Evolutionary conservation across 1,284 basidiomycete species (phyloP).

Genomic region (Meira nashicola): DNA sequence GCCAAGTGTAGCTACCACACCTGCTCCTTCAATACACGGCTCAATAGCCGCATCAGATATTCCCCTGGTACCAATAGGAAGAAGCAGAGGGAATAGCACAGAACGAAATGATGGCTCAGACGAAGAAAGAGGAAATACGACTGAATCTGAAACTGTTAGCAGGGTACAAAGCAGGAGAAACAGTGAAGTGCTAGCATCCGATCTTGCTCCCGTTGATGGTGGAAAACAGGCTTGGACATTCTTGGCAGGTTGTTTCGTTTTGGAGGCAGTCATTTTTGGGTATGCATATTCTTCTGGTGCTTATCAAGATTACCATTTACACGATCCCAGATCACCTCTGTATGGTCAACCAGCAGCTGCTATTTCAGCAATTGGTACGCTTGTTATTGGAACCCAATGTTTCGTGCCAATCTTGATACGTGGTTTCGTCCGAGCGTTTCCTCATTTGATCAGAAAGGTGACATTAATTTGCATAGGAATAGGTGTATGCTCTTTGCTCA

Average conservation of each 20-base stretch:
- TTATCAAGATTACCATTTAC: constrained; percentile 45
- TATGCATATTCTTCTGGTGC: constrained; percentile 11
- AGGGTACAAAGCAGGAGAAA: not conserved
- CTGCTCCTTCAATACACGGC: no score
- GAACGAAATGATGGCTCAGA: no score
- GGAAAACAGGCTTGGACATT: constrained; percentile 14
- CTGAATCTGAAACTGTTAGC: no score
- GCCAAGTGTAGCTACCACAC: no score
- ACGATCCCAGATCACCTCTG: constrained; percentile 28
- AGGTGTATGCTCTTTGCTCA: constrained; percentile 23
- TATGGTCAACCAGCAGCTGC: constrained; percentile 15
- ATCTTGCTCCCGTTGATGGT: constrained; percentile 14
- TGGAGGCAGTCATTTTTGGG: constrained; percentile 15
- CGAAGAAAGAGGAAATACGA: no score
- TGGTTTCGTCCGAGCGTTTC: constrained; percentile 28
- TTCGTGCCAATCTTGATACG: constrained; percentile 31
- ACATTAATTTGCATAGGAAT: constrained; percentile 20
- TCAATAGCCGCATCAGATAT: no score
- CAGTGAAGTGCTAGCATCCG: constrained; percentile 2
- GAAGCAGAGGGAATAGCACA: no score
- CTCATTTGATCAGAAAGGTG: constrained; percentile 26
- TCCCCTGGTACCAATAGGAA: no score
- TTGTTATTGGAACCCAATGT: constrained; percentile 29
- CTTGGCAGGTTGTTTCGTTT: constrained; percentile 8
- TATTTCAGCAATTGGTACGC: constrained; percentile 33